Evolutionary conservation across 768 basidiomycete genomes (phyloP).

Genomic region (Trametes villosa): DNA sequence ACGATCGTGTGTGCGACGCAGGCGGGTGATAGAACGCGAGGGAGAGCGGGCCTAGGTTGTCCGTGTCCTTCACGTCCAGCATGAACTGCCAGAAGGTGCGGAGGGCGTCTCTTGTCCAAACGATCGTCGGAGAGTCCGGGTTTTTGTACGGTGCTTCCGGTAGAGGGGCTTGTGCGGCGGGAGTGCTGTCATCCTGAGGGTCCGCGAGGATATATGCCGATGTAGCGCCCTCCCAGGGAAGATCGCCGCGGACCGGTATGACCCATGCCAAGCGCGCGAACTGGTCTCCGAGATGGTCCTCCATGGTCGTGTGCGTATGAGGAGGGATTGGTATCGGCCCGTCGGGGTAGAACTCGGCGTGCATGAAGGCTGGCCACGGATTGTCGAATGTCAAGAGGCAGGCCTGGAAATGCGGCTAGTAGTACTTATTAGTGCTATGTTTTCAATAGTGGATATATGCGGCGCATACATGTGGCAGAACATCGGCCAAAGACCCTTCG

Average conservation of each 20-base stretch:
- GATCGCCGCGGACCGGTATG: slow-evolving; percentile 23
- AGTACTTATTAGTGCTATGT: background rate
- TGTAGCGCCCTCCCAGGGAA: slow-evolving; percentile 21
- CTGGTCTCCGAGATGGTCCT: background rate
- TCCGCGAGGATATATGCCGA: slow-evolving; percentile 8
- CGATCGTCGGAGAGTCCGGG: background rate
- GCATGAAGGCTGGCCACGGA: background rate
- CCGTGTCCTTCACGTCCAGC: slow-evolving; percentile 4
- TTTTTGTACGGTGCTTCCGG: background rate
- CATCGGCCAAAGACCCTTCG: background rate
- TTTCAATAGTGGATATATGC: no score
- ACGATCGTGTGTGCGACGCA: background rate
- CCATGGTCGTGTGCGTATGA: background rate
- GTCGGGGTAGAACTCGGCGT: background rate
- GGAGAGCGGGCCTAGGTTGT: slow-evolving; percentile 22
- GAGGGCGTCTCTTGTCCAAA: slow-evolving; percentile 21
- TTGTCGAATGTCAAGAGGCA: background rate
- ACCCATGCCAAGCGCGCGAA: slow-evolving; percentile 23
- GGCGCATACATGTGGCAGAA: slow-evolving; percentile 7
- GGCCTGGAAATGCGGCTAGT: slow-evolving; percentile 12
- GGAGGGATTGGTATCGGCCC: slow-evolving; percentile 9
- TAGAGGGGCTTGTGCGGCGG: background rate
- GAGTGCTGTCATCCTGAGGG: background rate
- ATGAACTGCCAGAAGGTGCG: slow-evolving; percentile 21
- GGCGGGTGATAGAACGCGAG: slow-evolving; percentile 19